Base-by-base conservation (phyloP, 768 basidiomycete genomes). In the Mycena belliarum region DNA sequence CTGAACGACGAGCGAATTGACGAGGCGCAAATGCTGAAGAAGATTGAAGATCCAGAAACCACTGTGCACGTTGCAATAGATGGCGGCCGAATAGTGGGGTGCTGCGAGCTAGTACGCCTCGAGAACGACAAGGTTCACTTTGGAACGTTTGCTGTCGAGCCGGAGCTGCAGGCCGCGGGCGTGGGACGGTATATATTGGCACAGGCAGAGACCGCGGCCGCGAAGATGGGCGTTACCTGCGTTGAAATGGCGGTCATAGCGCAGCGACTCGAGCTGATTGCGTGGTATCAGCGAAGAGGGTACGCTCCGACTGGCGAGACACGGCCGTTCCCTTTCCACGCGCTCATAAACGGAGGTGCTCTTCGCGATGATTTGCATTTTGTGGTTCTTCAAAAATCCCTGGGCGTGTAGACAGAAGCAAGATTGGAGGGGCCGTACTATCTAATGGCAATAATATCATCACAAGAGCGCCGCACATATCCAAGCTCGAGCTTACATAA, bases 111-210 rank as follows among this genome's bases (percentile, higher is more conserved):
- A 4, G 37, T 28, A 20, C 56, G 21, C 28, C 6, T 32, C 18
- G 16, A 21, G 43, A 58, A 38, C 20, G 25, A 15, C 23, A 32
- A 28, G 16, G 56, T 32, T 18, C 40, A 45, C 35, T 58, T 58
- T n/a, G 56, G 56, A 14, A 58, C 50, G 56, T 45, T 58, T 23
- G 49, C 49, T 15, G 56, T 58, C 28, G 56, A 58, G 35, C 56
- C 56, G 5, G 9, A n/a, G n/a, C 29, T 58, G 28, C 56, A 58
- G 35, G 23, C 43, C 11, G 49, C n/a, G 14, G 50, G 56, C 12
- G 7, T 58, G 20, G 56, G 56, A 21, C 49, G 49, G 10, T n/a
- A n/a, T 20, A 46, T 58, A 6, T 29, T 58, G 49, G 33, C 33
- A 33, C 43, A 58, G n/a, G 56, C 56, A 21, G 56, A 58, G 33